Evolutionary conservation across 2,329 filamentous ascomycete genomes (phyloP).

Genomic region (Incumbomyces lentus): DNA sequence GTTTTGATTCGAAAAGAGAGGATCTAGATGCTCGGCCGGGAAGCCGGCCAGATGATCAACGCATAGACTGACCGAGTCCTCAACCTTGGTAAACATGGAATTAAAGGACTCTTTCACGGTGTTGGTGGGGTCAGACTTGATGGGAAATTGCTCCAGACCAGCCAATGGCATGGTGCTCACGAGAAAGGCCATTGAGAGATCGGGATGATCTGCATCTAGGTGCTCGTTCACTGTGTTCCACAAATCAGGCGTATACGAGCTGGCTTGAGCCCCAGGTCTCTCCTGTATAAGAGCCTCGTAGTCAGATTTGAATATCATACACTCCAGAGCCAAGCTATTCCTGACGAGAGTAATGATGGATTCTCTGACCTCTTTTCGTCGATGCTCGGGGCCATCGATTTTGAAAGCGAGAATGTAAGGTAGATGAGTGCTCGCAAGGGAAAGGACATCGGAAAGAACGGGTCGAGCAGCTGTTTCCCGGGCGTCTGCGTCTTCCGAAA

Average conservation of each 20-base stretch:
- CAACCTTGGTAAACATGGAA: conserved; percentile 52
- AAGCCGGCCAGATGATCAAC: conserved; percentile 74
- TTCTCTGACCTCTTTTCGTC: conserved; percentile 41
- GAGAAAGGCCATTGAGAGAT: conserved; percentile 64
- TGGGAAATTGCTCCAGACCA: conserved; percentile 63
- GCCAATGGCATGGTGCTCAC: conserved; percentile 60
- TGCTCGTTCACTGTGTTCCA: conserved; percentile 68
- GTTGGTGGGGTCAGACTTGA: conserved; percentile 31
- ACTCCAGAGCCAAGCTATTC: conserved; percentile 59
- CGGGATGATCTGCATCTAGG: conserved; percentile 55
- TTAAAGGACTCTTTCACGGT: conserved; percentile 65
- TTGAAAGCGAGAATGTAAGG: conserved; percentile 47
- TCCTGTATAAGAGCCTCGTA: conserved; percentile 50
- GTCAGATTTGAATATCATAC: conserved; percentile 58
- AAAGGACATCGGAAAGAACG: conserved; percentile 39
- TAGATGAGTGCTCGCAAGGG: conserved; percentile 37
- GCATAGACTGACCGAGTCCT: conserved; percentile 57
- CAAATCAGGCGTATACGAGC: conserved; percentile 61
- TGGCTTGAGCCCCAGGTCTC: conserved; percentile 19
- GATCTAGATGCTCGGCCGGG: conserved; percentile 54
- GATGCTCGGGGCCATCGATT: conserved; percentile 33
- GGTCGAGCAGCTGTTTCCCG: conserved; percentile 37
- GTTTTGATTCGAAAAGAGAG: conserved; percentile 56
- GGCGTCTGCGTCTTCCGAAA: conserved; percentile 36
- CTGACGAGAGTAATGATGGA: conserved; percentile 53